phyloP scores from a whole-genome alignment of 73 alveolate genomes.

The Blepharisma japonicum region DNA sequence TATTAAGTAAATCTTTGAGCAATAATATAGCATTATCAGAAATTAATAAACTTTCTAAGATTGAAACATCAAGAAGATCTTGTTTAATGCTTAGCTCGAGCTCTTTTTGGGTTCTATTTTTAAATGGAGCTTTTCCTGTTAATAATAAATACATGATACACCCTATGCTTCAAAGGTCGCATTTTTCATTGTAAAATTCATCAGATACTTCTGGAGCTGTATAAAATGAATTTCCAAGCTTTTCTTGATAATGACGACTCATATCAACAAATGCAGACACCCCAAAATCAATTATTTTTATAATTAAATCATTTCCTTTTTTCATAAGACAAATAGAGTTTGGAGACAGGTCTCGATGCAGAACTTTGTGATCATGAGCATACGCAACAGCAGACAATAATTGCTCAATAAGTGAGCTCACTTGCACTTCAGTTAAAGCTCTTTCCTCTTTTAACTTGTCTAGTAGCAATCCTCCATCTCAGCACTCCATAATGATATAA shows the following conservation, averaged over 20 bases:
- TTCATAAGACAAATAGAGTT: constrained; percentile 1
- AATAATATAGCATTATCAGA: not conserved
- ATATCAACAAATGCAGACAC: not conserved
- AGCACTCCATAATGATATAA: constrained; percentile 36
- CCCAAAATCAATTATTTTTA: constrained; percentile 16
- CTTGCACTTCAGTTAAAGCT: not conserved
- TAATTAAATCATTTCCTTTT: not conserved
- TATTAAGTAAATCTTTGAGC: not conserved
- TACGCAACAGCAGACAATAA: constrained; percentile 4
- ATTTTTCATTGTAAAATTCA: constrained; percentile 13
- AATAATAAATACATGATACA: not conserved
- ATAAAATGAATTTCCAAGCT: not conserved
- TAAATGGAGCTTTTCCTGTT: constrained; percentile 13
- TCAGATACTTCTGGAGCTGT: constrained; percentile 12
- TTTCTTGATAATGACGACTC: not conserved
- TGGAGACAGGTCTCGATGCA: constrained; percentile 19
- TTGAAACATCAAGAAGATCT: not conserved
- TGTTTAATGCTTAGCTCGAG: not conserved
- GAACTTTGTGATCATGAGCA: constrained; percentile 4
- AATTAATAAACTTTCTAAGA: not conserved
- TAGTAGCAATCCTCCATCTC: constrained; percentile 42
- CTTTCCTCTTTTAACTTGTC: constrained; percentile 24
- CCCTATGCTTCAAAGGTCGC: constrained; percentile 23
- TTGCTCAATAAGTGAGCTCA: not conserved
- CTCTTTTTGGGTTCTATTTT: not conserved